Conservation (phyloP, 805 yeast species). For the Lipomyces yamanashiensis region DNA sequence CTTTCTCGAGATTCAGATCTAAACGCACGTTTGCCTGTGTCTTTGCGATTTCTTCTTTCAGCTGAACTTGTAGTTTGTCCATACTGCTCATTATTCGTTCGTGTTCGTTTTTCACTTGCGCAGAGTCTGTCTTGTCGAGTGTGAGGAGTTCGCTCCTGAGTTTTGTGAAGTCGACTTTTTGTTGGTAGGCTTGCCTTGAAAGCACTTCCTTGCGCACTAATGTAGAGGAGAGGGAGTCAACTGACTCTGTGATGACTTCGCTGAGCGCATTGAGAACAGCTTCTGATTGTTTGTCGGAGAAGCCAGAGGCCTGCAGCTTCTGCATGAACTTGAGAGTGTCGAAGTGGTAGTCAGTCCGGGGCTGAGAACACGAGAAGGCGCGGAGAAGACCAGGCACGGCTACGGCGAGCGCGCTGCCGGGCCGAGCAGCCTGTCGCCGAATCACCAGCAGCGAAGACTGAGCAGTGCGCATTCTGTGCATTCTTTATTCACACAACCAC, state of each 20-base stretch:
- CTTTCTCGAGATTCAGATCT: constrained; percentile 91
- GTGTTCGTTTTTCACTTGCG: constrained; percentile 80
- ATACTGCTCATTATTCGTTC: constrained; percentile 82
- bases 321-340: constrained; percentile 78
- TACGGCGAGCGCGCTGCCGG: neutral
- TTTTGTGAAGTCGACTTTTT: constrained; percentile 94
- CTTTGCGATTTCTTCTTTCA: constrained; percentile 89
- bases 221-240: constrained; percentile 71
- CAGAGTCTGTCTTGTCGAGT: constrained; percentile 84
- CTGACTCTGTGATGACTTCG: constrained; percentile 78
- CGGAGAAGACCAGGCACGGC: neutral
- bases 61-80: constrained; percentile 80
- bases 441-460: neutral
- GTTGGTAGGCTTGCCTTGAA: constrained; percentile 87
- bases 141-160: constrained; percentile 88
- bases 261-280: constrained; percentile 75
- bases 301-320: constrained; percentile 70
- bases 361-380: neutral
- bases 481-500: neutral
- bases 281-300: constrained; percentile 75
- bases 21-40: constrained; percentile 87
- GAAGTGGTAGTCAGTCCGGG: constrained; percentile 51
- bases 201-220: constrained; percentile 85
- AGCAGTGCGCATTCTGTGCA: neutral
- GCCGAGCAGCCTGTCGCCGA: neutral